Evolutionary conservation across 345 rosid genomes (phyloP), one percentile per base, ranked within the genome.

Genomic region (Bruguiera gymnorhiza): DNA sequence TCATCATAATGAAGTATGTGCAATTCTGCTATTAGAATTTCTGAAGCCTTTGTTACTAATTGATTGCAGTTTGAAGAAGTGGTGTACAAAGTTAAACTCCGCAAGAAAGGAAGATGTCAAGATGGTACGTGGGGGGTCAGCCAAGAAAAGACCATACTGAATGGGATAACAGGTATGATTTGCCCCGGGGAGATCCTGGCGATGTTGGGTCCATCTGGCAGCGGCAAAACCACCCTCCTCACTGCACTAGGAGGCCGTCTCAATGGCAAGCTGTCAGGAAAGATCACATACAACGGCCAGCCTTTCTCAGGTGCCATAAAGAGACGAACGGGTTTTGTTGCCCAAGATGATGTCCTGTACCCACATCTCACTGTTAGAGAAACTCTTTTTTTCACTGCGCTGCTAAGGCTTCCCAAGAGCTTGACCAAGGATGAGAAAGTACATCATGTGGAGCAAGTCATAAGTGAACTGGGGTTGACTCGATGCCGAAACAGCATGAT

Each of bases 231-330:
- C 68, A 95, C 97, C 65, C 99, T 95, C 67, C 90, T 95, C 5
- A 92, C 96, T 5, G 99, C 99, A 50, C 93, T 95, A 0, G 99
- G 99, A 0, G 97, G 99, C 74, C 97, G 99, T 30, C 96, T 92
- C 64, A 73, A 75, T 0, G 90, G 87, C 21, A 88, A 83, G 63
- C 68, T 85, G 62, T 84, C 93, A 0, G 99, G 99, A 15, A 90
- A 87, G 80, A 86, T 95, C 86, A 84, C 83, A 26, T 95, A 95
- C 91, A 95, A 95, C 70, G 88, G 89, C 46, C 97, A 86, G 70
- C 97, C 92, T 5, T 90, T 95, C 74, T 88, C 89, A 0, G 97
- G 99, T 8, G 23, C 68, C 79, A 79, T 81, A 62, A 95, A 95
- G 68, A 73, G 99, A 58, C 79, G 87, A 71, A 87, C 93, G 16